Evolutionary conservation across 129 eudicot species (phyloP), one percentile per base, ranked within the genome.

Genomic region (Artemisia tridentata): DNA sequence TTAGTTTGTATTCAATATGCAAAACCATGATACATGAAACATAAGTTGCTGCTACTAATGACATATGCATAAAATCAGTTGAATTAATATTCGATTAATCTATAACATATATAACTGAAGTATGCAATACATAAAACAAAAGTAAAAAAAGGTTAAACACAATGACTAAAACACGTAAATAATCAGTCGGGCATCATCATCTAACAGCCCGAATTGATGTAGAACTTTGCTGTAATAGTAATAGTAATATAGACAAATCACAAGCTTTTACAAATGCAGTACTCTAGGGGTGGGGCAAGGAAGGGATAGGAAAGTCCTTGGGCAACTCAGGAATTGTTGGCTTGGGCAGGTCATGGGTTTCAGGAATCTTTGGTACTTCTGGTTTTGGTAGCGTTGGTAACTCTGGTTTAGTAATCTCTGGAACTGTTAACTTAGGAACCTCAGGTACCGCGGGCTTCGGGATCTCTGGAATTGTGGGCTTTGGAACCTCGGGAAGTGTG

Each of bases 251-350:
- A 31, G 43, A 64, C 11, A 27, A 3, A 61, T 25, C 51, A 29
- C 51, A 72, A 12, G 69, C 50, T 16, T 72, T 18, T 55, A 27
- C 20, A 55, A 15, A 18, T 23, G 48, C 4, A 23, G 21, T 18
- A 20, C 16, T 66, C 47, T 62, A 73, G 43, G 79, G 79, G 50
- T 74, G 79, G 5, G 79, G 73, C 12, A 34, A 19, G 19, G 23
- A 53, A 53, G 59, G 79, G 17, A 12, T 25, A 23, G 72, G 38
- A 31, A 31, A 31, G 38, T 31, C 38, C 38, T 31, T 31, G 38
- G 38, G 38, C 38, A 31, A 31, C 38, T 31, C 38, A 31, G 38
- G 38, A 31, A 31, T 5, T 31, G 38, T 31, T 31, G 84, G 77
- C n/a, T 51, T 51, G 43, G 76, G 81, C 10, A 68, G 60, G 18